A percentile compares a stretch with the other conserved stretches of the same genome.
Evolutionary conservation across 2,329 filamentous ascomycete species (phyloP).

Genomic region (Alternaria sp.): DNA sequence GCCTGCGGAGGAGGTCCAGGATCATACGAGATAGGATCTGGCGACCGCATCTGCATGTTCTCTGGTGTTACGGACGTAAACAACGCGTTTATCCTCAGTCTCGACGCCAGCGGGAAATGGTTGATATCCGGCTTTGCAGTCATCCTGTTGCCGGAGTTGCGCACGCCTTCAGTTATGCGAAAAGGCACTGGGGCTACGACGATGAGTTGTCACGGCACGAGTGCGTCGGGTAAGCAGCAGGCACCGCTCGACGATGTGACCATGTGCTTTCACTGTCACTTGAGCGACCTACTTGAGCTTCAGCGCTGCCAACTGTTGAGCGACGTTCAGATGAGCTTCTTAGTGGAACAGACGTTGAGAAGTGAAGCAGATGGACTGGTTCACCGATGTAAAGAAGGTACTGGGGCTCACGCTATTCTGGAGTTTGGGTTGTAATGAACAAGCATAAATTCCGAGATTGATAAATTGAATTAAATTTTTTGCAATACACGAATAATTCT

Average conservation of each 20-base stretch:
- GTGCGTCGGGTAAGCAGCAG: background rate
- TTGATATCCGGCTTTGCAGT: constrained; percentile 14
- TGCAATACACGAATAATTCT: no score
- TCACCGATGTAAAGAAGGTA: constrained; percentile 5
- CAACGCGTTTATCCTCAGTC: constrained; percentile 11
- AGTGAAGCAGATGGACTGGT: background rate
- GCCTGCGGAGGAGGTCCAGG: constrained; percentile 7
- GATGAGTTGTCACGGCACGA: background rate
- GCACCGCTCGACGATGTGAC: background rate
- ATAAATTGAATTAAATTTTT: no score
- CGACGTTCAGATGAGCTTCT: constrained; percentile 5
- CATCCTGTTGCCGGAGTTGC: constrained; percentile 10
- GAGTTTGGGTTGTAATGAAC: background rate
- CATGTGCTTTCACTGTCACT: constrained; percentile 21
- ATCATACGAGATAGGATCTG: constrained; percentile 1
- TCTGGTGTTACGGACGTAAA: constrained; percentile 11
- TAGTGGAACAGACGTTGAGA: constrained; percentile 12
- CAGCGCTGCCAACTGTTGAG: constrained; percentile 17
- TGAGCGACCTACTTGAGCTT: constrained; percentile 20
- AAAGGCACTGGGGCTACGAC: background rate
- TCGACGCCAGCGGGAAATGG: constrained; percentile 4
- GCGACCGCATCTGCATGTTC: constrained; percentile 16
- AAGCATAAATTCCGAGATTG: no score
- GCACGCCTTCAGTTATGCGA: background rate
- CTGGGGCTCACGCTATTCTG: background rate